Evolutionary conservation across 768 basidiomycete genomes (phyloP).

Genomic region (Rhodosporidiobolus odoratus): DNA sequence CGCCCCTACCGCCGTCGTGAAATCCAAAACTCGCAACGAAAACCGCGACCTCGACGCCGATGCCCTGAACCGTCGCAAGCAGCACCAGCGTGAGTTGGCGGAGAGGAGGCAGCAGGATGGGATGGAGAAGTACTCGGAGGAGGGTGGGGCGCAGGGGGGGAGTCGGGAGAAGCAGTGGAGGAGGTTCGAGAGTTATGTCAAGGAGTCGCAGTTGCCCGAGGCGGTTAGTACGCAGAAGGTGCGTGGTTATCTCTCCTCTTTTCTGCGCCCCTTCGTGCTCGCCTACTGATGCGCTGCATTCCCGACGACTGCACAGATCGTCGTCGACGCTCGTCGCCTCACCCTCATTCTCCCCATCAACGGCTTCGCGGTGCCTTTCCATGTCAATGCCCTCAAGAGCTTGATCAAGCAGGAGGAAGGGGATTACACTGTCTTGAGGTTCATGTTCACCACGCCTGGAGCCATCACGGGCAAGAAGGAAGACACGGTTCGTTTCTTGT

Average conservation of each 20-base stretch:
- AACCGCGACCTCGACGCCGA: slow-evolving; percentile 77
- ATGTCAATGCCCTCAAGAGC: slow-evolving; percentile 97
- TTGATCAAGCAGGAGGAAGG: slow-evolving; percentile 96
- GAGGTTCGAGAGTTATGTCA: slow-evolving; percentile 92
- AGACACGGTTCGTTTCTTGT: slow-evolving; percentile 66
- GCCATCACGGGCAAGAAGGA: slow-evolving; percentile 97
- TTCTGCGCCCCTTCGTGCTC: slow-evolving; percentile 1
- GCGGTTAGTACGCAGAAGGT: slow-evolving; percentile 76
- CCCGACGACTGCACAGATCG: slow-evolving; percentile 58
- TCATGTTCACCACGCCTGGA: slow-evolving; percentile 98
- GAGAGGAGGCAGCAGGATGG: slow-evolving; percentile 70
- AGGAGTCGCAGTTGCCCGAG: slow-evolving; percentile 81
- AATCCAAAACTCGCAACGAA: slow-evolving; percentile 83
- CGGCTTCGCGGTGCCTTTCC: slow-evolving; percentile 93
- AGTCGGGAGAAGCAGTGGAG: slow-evolving; percentile 93
- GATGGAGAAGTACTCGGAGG: slow-evolving; percentile 70
- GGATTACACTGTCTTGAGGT: slow-evolving; percentile 85
- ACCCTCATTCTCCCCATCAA: slow-evolving; percentile 88
- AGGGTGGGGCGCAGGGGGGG: slow-evolving; percentile 64
- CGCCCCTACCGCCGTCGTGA: slow-evolving; percentile 53
- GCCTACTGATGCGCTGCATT: not conserved
- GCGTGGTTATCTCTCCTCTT: slow-evolving; percentile 44
- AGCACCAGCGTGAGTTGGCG: slow-evolving; percentile 83
- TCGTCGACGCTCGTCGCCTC: slow-evolving; percentile 81
- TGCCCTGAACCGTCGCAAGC: slow-evolving; percentile 68